These are phyloP conservation scores for Chytriomyces sp. DNA, from an alignment of 192 early-diverging fungal genomes.

Conservation along the genomic window DNA sequence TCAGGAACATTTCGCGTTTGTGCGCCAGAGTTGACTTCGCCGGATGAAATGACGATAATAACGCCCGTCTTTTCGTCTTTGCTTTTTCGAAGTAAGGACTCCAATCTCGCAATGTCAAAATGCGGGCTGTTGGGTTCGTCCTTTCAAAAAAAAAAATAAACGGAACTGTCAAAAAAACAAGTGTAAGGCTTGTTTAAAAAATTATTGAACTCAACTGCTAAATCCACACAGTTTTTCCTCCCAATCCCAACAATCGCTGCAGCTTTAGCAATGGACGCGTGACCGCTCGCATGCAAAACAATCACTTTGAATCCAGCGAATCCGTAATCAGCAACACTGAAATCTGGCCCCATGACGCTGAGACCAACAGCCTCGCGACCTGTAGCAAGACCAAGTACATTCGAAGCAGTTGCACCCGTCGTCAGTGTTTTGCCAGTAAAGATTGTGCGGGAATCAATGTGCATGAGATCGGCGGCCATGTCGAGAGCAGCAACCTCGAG, in stretches of 20 bases:
- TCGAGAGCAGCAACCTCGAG: constrained; percentile 49
- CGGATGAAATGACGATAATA: constrained; percentile 56
- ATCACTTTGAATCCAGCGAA: background rate
- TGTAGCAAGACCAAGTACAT: constrained; percentile 55
- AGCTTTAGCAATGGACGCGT: constrained; percentile 59
- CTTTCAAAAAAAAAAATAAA: constrained; percentile 39
- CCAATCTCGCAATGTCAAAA: constrained; percentile 30
- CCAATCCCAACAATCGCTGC: constrained; percentile 59
- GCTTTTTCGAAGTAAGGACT: constrained; percentile 12
- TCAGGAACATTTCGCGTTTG: constrained; percentile 45
- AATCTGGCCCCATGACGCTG: constrained; percentile 27
- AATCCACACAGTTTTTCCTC: constrained; percentile 50
- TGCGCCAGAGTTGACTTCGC: constrained; percentile 64
- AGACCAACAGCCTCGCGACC: constrained; percentile 48
- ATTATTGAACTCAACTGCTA: constrained; percentile 8
- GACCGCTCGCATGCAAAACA: constrained; percentile 44
- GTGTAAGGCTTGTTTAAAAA: background rate
- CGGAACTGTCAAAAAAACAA: constrained; percentile 27
- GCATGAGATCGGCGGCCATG: constrained; percentile 57
- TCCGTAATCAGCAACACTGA: constrained; percentile 56
- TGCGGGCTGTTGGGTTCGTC: background rate
- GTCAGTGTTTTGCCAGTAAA: constrained; percentile 56
- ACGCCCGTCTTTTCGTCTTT: constrained; percentile 31
- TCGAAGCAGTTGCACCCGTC: constrained; percentile 62
- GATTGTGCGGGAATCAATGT: constrained; percentile 40